Conservation (phyloP, 257 asterid species). For the Paulownia fortunei region DNA sequence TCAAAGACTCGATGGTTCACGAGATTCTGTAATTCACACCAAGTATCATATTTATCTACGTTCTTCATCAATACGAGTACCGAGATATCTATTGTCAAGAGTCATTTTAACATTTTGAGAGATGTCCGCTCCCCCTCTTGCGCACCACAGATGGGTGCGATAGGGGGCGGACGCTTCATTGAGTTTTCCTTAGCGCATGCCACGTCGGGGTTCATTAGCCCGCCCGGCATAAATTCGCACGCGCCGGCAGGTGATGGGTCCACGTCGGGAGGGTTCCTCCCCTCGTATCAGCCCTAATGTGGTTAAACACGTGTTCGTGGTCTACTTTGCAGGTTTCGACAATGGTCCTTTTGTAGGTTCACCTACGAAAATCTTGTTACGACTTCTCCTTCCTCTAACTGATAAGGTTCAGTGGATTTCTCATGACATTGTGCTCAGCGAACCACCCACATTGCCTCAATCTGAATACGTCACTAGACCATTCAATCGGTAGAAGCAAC, state of each 20-base stretch:
- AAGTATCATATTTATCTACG: slow-evolving; percentile 52
- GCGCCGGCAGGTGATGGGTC: too few species aligned
- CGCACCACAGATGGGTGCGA: too few species aligned
- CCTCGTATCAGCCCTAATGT: too few species aligned
- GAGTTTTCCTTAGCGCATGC: too few species aligned
- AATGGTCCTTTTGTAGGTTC: slow-evolving; percentile 49
- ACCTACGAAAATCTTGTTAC: slow-evolving; percentile 68
- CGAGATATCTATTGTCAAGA: slow-evolving; percentile 47
- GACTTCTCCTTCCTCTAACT: slow-evolving; percentile 51
- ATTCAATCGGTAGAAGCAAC: too few species aligned
- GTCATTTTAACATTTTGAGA: slow-evolving; percentile 36
- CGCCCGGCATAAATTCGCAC: too few species aligned
- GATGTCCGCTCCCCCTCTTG: too few species aligned
- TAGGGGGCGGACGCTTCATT: too few species aligned
- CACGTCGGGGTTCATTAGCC: too few species aligned
- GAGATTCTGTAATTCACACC: slow-evolving; percentile 67
- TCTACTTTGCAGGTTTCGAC: too few species aligned
- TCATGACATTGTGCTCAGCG: slow-evolving; percentile 31
- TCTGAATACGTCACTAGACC: slow-evolving; percentile 24
- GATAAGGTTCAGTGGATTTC: slow-evolving; percentile 40
- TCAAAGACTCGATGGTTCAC: slow-evolving; percentile 65
- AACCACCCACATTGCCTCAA: slow-evolving; percentile 28
- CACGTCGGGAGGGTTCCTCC: too few species aligned
- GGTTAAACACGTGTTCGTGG: too few species aligned
- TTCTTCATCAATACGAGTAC: slow-evolving; percentile 52